A percentile compares a stretch with the other conserved stretches of the same genome.
Conservation (phyloP, 805 yeast species). For the Monosporozyma solicola region DNA sequence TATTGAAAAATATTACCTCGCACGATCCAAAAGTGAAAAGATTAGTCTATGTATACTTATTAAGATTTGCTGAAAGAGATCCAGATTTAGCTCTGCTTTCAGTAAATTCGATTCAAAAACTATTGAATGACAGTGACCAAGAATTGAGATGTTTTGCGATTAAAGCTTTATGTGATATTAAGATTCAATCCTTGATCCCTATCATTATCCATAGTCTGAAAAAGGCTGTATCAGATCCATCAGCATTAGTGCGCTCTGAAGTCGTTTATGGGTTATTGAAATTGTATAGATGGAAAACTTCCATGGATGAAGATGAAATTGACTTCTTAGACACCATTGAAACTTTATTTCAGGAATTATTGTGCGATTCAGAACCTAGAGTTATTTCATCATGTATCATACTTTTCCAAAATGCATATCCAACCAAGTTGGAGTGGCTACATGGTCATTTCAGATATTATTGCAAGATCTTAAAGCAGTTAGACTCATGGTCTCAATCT, state of each 20-base stretch:
- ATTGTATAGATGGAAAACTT: conserved; percentile 33
- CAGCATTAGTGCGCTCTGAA: conserved; percentile 71
- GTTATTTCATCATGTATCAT: conserved; percentile 68
- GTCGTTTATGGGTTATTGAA: conserved; percentile 70
- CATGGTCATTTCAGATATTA: conserved; percentile 63
- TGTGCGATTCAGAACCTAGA: conserved; percentile 54
- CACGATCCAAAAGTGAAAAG: conserved; percentile 54
- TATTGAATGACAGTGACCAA: conserved; percentile 62
- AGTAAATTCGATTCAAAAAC: conserved; percentile 85
- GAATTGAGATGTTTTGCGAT: conserved; percentile 63
- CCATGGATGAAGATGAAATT: conserved; percentile 10
- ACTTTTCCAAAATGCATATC: conserved; percentile 44
- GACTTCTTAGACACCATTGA: conserved; percentile 42
- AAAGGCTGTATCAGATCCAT: conserved; percentile 57
- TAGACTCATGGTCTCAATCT: conserved; percentile 71
- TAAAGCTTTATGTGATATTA: conserved; percentile 72
- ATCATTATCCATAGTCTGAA: conserved; percentile 67
- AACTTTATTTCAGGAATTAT: conserved; percentile 40
- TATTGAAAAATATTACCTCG: conserved; percentile 79
- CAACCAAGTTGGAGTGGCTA: conserved; percentile 51
- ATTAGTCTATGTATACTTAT: conserved; percentile 66
- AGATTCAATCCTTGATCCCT: conserved; percentile 72
- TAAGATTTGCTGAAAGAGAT: conserved; percentile 69
- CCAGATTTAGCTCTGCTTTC: conserved; percentile 87
- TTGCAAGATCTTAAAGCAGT: conserved; percentile 37